These are phyloP conservation scores for Aphanocladium album DNA, from an alignment of 2,329 filamentous ascomycete genomes.

Conservation along the genomic window DNA sequence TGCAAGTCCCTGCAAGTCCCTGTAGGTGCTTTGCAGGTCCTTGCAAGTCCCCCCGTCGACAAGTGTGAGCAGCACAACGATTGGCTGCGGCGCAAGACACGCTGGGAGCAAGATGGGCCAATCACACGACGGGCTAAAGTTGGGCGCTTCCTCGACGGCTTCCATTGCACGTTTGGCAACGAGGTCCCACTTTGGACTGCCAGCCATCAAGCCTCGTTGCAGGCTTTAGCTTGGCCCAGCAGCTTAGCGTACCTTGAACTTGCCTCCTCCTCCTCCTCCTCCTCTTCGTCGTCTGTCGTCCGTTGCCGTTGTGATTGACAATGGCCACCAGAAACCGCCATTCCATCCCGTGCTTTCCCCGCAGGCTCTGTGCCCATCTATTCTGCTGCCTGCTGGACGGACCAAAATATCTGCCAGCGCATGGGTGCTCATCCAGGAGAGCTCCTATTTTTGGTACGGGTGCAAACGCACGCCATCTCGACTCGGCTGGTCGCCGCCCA, in stretches of 20 bases:
- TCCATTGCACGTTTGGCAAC: conserved; percentile 11
- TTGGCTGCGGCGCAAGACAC: conserved; percentile 5
- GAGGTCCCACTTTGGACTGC: conserved; percentile 3
- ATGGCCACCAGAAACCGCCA: neutral
- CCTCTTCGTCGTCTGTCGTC: neutral
- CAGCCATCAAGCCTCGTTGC: conserved; percentile 9
- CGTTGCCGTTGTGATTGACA: neutral
- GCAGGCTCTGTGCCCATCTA: neutral
- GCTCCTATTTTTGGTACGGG: neutral
- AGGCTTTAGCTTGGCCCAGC: neutral
- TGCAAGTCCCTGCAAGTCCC: neutral
- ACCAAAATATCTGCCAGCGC: neutral
- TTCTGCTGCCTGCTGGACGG: neutral
- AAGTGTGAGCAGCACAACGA: conserved; percentile 6
- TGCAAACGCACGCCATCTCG: conserved; percentile 7
- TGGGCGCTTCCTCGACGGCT: conserved; percentile 18
- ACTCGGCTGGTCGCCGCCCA: neutral
- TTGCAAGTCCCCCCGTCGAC: neutral
- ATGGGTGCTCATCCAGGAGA: neutral
- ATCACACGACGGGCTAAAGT: neutral
- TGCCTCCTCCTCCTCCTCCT: neutral
- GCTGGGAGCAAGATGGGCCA: neutral
- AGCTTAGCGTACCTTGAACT: neutral
- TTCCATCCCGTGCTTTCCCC: neutral
- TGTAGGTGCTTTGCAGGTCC: neutral